Evolutionary conservation across 1,284 basidiomycete species (phyloP), one percentile per base, ranked within the genome.

Genomic region (Waitea zeae): DNA sequence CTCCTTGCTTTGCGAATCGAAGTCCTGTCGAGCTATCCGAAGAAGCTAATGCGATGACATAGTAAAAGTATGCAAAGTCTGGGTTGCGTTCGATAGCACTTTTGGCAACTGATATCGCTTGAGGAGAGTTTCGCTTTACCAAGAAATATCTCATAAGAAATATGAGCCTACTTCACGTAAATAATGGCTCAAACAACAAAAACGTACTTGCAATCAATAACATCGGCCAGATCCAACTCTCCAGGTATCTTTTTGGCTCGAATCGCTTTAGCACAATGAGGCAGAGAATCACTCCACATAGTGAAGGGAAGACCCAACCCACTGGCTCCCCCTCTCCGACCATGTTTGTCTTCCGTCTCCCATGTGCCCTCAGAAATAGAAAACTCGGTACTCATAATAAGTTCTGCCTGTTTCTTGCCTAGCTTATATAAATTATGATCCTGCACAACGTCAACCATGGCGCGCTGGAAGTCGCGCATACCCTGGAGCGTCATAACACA

Each of bases 351-450:
- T 38, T 64, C 60, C 30, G 51, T 43, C 1, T 46, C 43, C 40
- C 63, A 59, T 4, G 46, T 24, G 0, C 68, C 64, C 13, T 75
- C 61, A 9, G 53, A 46, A 37, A 77, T 58, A 3, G 70, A 64
- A 44, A 66, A 74, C 43, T 77, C 72, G 3, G 68, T 73, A 24
- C 56, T 53, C 17, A 64, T 46, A 42, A 76, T 65, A 33, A 69
- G 51, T 7, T 55, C 49, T 1, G 61, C 62, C 20, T 72, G 50
- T 31, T 52, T 55, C 28, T 62, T 42, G 0, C 70, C 70, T 3
- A 77, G 59, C 3, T 54, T 38, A 44, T 62, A 61, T 2, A 76
- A 43, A 46, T 77, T 58, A 24, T 49, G 51, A 43, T 67, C 58
- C 32, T 61, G 53, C 0, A 54, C 56, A 36, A 50, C 57, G 12